Evolutionary conservation across 2,329 filamentous ascomycete genomes (phyloP).

Genomic region (Cucurbitaria berberidis): DNA sequence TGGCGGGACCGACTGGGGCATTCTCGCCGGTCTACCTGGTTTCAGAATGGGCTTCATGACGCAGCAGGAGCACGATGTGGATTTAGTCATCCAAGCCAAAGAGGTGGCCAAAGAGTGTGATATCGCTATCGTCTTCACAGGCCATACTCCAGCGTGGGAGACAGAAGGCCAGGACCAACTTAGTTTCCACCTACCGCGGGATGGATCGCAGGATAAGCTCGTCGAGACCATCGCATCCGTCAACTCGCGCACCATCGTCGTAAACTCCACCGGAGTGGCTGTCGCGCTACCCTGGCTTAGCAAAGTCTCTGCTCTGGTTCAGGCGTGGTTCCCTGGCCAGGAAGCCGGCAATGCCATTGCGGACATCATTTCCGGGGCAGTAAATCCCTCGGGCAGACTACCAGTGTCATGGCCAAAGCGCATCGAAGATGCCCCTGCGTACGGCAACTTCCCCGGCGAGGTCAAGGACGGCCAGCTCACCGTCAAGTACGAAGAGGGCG

Average conservation of each 20-base stretch:
- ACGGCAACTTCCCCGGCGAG: constrained; percentile 48
- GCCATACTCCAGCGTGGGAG: constrained; percentile 45
- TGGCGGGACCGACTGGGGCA: constrained; percentile 57
- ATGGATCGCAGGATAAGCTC: constrained; percentile 65
- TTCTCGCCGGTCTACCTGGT: constrained; percentile 39
- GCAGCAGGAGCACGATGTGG: constrained; percentile 36
- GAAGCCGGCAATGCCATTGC: constrained; percentile 52
- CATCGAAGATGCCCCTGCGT: constrained; percentile 45
- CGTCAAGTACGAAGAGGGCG: constrained; percentile 60
- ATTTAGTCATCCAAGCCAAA: constrained; percentile 34
- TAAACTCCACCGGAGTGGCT: constrained; percentile 79
- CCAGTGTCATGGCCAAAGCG: constrained; percentile 49
- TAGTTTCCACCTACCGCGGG: constrained; percentile 58
- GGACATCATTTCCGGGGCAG: constrained; percentile 49
- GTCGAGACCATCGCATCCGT: constrained; percentile 69
- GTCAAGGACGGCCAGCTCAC: constrained; percentile 64
- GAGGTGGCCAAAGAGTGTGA: constrained; percentile 37
- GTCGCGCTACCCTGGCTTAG: constrained; percentile 72
- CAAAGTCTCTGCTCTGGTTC: constrained; percentile 47
- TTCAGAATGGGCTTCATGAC: constrained; percentile 46
- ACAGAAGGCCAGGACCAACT: constrained; percentile 69
- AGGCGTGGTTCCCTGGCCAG: constrained; percentile 53
- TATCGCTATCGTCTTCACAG: constrained; percentile 42
- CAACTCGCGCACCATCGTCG: constrained; percentile 73
- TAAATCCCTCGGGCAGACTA: constrained; percentile 49